A percentile compares a stretch with the other conserved stretches of the same genome.
phyloP scores from a whole-genome alignment of 768 basidiomycete genomes.

The Hemileccinum rubropunctum region DNA sequence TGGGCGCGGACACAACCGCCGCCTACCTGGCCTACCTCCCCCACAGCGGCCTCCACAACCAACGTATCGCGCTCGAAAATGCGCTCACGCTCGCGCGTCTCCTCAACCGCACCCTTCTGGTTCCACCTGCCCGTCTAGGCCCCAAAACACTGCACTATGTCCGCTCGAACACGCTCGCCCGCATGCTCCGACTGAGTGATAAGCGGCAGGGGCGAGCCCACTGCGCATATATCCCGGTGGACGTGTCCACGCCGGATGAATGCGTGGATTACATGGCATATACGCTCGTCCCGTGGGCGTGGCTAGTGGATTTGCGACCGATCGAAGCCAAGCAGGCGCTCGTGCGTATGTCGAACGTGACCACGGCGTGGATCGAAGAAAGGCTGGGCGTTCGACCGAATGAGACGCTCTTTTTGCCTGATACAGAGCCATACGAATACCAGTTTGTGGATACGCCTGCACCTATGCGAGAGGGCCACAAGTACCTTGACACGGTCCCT shows the following conservation, averaged over 20 bases:
- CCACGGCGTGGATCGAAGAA: constrained; percentile 29
- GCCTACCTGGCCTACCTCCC: constrained; percentile 73
- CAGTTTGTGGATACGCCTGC: constrained; percentile 23
- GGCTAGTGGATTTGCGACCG: constrained; percentile 55
- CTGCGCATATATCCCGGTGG: constrained; percentile 40
- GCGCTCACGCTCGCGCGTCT: constrained; percentile 68
- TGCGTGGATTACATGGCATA: constrained; percentile 61
- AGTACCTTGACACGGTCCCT: constrained; percentile 2
- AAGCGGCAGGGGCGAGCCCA: constrained; percentile 49
- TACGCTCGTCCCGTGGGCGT: constrained; percentile 67
- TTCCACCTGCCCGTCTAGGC: constrained; percentile 75
- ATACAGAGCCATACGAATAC: constrained; percentile 53
- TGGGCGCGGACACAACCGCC: constrained; percentile 27
- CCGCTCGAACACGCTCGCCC: constrained; percentile 47
- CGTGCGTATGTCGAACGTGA: constrained; percentile 49
- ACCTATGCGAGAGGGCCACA: constrained; percentile 5
- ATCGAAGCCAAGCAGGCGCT: constrained; percentile 41
- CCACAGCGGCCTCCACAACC: constrained; percentile 84
- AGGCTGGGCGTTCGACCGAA: constrained; percentile 25
- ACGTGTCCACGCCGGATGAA: constrained; percentile 45
- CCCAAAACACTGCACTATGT: constrained; percentile 57
- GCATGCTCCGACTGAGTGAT: constrained; percentile 43
- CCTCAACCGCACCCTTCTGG: constrained; percentile 73
- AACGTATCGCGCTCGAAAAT: constrained; percentile 84
- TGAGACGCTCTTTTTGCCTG: constrained; percentile 50